phyloP scores from a whole-genome alignment of 768 basidiomycete genomes.

The Botryobasidium botryosum region DNA sequence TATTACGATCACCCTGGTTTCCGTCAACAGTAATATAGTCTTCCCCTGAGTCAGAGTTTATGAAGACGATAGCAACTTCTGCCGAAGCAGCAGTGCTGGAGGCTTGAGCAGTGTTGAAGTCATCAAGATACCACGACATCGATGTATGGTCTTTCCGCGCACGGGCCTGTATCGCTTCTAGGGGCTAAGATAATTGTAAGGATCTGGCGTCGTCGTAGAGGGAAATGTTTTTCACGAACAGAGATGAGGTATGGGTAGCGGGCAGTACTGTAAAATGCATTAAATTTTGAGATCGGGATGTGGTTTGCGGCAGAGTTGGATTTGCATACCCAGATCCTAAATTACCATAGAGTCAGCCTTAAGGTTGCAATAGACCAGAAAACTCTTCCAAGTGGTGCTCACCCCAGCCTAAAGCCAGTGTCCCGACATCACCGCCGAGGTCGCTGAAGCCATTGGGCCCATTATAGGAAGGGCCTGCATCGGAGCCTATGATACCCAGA shows the following conservation, averaged over 20 bases:
- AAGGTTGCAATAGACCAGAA: not conserved
- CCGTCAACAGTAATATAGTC: slow-evolving; percentile 30
- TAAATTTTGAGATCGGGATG: not conserved
- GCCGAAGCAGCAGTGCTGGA: slow-evolving; percentile 30
- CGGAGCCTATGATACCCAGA: slow-evolving; percentile 30
- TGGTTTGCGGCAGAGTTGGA: no score
- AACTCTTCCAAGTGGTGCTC: not conserved
- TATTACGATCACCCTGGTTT: slow-evolving; percentile 17
- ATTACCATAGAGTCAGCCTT: not conserved
- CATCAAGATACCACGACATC: slow-evolving; percentile 50
- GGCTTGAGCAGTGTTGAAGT: slow-evolving; percentile 42
- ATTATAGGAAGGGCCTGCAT: slow-evolving; percentile 39
- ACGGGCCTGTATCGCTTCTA: slow-evolving; percentile 62
- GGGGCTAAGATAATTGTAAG: slow-evolving; percentile 33
- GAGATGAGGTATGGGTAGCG: slow-evolving; percentile 54
- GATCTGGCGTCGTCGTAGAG: not conserved
- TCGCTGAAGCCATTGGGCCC: slow-evolving; percentile 62
- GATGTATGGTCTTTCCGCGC: slow-evolving; percentile 49
- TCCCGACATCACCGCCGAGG: slow-evolving; percentile 28
- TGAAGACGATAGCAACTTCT: slow-evolving; percentile 62
- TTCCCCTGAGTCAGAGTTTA: slow-evolving; percentile 75
- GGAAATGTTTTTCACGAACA: slow-evolving; percentile 30
- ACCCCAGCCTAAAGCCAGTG: slow-evolving; percentile 88
- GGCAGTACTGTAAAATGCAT: not conserved
- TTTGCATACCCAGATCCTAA: no score